phyloP scores from a whole-genome alignment of 306 rosid genomes.

The Gleditsia sinensis region DNA sequence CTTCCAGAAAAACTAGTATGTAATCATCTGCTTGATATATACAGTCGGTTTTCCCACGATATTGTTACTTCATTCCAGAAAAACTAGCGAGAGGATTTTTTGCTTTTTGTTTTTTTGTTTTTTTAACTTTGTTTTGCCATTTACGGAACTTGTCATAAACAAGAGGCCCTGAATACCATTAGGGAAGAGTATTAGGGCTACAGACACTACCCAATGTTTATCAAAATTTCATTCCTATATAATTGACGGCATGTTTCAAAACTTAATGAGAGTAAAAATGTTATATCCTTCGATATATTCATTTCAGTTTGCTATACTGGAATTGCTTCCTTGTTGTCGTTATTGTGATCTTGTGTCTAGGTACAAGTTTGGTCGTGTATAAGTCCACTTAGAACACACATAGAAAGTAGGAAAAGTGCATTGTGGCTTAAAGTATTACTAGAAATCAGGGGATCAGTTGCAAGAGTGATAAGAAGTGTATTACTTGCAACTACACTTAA shows the following conservation, averaged over 20 bases:
- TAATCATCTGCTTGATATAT: neutral
- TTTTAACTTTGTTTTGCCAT: neutral
- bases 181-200: neutral
- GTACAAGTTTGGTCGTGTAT: neutral
- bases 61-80: neutral
- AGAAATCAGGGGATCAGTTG: too few species aligned
- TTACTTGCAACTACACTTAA: too few species aligned
- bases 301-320: neutral
- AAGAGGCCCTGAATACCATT: neutral
- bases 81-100: slow-evolving; percentile 1
- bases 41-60: neutral
- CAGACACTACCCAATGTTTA: neutral
- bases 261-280: neutral
- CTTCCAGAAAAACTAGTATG: neutral
- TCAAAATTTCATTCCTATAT: neutral
- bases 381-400: neutral
- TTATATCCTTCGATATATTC: neutral
- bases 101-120: neutral
- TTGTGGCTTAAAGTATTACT: neutral
- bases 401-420: neutral
- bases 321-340: neutral
- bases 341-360: neutral
- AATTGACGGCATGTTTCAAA: neutral
- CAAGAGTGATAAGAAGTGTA: too few species aligned
- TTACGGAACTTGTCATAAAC: neutral